Percentiles rank a stretch among this genome's conserved stretches.
phyloP scores from a whole-genome alignment of 2,329 filamentous ascomycete species.

The Beauveria caledonica region DNA sequence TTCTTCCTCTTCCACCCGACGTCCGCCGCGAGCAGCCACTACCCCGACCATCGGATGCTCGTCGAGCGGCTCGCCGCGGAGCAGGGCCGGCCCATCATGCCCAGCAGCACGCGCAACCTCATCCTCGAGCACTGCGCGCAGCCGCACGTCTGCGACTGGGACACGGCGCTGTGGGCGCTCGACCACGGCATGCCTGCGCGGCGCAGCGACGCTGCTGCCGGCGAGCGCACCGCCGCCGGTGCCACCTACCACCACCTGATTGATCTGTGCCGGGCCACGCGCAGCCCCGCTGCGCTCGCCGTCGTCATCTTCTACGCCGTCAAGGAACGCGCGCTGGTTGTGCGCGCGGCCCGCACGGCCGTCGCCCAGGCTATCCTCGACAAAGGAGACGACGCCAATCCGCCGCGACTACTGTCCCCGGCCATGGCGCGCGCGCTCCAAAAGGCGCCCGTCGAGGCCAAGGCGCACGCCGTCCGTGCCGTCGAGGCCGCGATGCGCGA shows the following conservation, averaged over 20 bases:
- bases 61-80: constrained; percentile 19
- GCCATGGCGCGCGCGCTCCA: constrained; percentile 18
- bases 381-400: constrained; percentile 14
- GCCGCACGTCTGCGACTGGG: constrained; percentile 20
- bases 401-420: constrained; percentile 22
- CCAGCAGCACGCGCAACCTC: constrained; percentile 28
- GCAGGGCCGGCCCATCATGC: constrained; percentile 15
- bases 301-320: constrained; percentile 26
- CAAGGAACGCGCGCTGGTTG: constrained; percentile 22
- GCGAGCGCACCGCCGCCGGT: constrained; percentile 19
- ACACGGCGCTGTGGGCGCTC: constrained; percentile 25
- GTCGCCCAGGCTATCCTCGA: constrained; percentile 21
- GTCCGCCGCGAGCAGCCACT: constrained; percentile 11
- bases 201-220: constrained; percentile 8
- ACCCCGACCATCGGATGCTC: constrained; percentile 22
- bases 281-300: constrained; percentile 23
- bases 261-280: constrained; percentile 25
- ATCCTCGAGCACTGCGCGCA: constrained; percentile 26
- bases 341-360: constrained; percentile 17
- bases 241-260: constrained; percentile 32
- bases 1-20: constrained; percentile 31
- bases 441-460: constrained; percentile 14
- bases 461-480: constrained; percentile 17
- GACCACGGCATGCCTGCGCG: constrained; percentile 13
- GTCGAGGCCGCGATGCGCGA: constrained; percentile 24